phyloP scores from a whole-genome alignment of 495 filamentous ascomycete species.

The Xylaria nigripes region DNA sequence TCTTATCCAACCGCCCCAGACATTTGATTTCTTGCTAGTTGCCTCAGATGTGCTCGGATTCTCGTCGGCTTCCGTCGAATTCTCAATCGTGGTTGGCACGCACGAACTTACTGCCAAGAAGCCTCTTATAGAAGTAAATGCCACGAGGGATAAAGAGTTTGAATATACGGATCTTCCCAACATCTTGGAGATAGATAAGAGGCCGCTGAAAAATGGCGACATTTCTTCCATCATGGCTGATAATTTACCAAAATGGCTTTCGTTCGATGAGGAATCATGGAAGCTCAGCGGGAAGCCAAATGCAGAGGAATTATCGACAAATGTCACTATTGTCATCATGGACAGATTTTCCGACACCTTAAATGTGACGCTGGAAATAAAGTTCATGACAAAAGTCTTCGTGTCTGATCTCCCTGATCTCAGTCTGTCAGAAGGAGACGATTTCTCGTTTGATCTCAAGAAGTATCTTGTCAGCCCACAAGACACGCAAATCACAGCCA shows the following conservation, averaged over 20 bases:
- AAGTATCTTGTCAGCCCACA: slow-evolving; percentile 43
- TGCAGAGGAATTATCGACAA: slow-evolving; percentile 43
- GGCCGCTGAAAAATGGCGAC: slow-evolving; percentile 31
- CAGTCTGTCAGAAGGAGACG: slow-evolving; percentile 52
- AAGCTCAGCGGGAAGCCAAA: slow-evolving; percentile 58
- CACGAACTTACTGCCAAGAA: slow-evolving; percentile 59
- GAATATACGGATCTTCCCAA: slow-evolving; percentile 46
- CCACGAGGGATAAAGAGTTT: slow-evolving; percentile 47
- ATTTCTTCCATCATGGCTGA: slow-evolving; percentile 37
- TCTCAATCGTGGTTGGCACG: slow-evolving; percentile 61
- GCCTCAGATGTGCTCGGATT: slow-evolving; percentile 77
- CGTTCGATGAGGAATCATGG: slow-evolving; percentile 55
- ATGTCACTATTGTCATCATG: slow-evolving; percentile 56
- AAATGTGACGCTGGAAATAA: slow-evolving; percentile 53
- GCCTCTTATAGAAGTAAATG: slow-evolving; percentile 49
- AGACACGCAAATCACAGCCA: slow-evolving; percentile 47
- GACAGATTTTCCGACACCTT: slow-evolving; percentile 59
- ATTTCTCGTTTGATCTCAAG: slow-evolving; percentile 58
- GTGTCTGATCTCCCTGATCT: slow-evolving; percentile 31
- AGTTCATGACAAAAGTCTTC: slow-evolving; percentile 38
- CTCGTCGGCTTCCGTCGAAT: slow-evolving; percentile 53
- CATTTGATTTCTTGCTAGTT: slow-evolving; percentile 63
- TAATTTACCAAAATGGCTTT: slow-evolving; percentile 59
- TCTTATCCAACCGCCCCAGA: slow-evolving; percentile 58
- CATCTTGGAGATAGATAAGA: slow-evolving; percentile 56